These are phyloP conservation scores for Pezicula carpinea DNA, from an alignment of 2,329 filamentous ascomycete genomes.

Conservation along the genomic window DNA sequence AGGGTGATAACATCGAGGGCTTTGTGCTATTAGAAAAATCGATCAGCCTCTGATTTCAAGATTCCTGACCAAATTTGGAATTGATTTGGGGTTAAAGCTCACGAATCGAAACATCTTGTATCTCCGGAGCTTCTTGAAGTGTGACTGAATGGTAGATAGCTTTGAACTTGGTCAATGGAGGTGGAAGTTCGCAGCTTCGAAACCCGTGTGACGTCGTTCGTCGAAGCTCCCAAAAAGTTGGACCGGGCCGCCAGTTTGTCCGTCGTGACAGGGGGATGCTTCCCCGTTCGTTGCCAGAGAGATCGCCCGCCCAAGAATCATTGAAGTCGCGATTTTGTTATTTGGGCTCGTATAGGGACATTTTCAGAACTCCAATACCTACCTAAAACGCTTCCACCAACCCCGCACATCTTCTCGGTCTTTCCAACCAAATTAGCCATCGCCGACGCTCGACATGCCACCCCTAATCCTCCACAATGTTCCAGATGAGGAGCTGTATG, in stretches of 20 bases:
- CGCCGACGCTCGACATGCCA: constrained; percentile 41
- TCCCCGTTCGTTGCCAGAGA: constrained; percentile 1
- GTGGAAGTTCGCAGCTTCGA: neutral
- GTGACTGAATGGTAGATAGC: constrained; percentile 3
- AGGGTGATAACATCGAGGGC: constrained; percentile 88
- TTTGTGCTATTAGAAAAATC: constrained; percentile 54
- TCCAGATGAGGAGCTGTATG: constrained; percentile 62
- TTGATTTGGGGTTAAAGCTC: constrained; percentile 6
- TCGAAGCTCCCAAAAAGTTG: neutral
- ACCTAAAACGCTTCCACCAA: constrained; percentile 3
- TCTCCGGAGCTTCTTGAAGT: neutral
- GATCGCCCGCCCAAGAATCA: neutral
- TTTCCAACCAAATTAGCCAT: neutral
- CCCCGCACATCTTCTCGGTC: neutral
- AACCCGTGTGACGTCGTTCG: neutral
- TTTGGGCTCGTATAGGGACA: neutral
- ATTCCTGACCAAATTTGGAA: neutral
- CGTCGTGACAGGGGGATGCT: too few species aligned
- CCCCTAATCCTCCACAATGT: constrained; percentile 66
- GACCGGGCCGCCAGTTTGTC: neutral
- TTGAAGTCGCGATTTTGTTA: too few species aligned
- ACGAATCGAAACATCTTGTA: constrained; percentile 32
- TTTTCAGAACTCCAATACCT: too few species aligned
- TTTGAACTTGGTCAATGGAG: constrained; percentile 6
- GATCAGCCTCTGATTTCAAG: constrained; percentile 4